Evolutionary conservation across 2,329 filamentous ascomycete species (phyloP).

Genomic region (Sarocladiaceae sp.): DNA sequence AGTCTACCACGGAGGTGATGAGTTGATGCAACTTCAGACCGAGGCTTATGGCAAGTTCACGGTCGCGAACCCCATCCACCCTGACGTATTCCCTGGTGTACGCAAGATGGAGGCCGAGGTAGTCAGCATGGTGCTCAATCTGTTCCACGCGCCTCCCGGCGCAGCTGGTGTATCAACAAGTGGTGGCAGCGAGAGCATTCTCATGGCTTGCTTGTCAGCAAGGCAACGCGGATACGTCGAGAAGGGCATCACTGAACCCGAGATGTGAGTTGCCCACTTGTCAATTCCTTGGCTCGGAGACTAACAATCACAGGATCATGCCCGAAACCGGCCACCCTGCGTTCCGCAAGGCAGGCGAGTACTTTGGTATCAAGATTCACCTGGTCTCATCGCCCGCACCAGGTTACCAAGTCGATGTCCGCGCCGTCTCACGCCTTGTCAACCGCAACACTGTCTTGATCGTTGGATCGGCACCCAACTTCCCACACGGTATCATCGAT

Average conservation of each 20-base stretch:
- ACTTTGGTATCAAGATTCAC: constrained; percentile 96
- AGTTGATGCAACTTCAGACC: constrained; percentile 77
- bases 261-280: constrained; percentile 64
- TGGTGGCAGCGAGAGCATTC: constrained; percentile 92
- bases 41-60: constrained; percentile 94
- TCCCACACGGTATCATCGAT: constrained; percentile 96
- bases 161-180: constrained; percentile 86
- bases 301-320: constrained; percentile 61
- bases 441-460: constrained; percentile 93
- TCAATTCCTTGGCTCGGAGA: background rate
- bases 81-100: constrained; percentile 95
- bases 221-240: constrained; percentile 85
- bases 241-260: constrained; percentile 83
- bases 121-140: constrained; percentile 85
- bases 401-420: constrained; percentile 76
- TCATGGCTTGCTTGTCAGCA: constrained; percentile 90
- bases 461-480: constrained; percentile 94
- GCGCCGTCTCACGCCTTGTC: constrained; percentile 75
- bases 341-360: constrained; percentile 90
- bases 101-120: constrained; percentile 99
- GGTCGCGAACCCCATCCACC: constrained; percentile 94
- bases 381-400: constrained; percentile 83
- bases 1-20: constrained; percentile 90
- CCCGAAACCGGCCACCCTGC: constrained; percentile 93
- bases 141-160: constrained; percentile 86